Evolutionary conservation across 257 asterid genomes (phyloP), one percentile per base, ranked within the genome.

Genomic region (Nicotiana attenuata): DNA sequence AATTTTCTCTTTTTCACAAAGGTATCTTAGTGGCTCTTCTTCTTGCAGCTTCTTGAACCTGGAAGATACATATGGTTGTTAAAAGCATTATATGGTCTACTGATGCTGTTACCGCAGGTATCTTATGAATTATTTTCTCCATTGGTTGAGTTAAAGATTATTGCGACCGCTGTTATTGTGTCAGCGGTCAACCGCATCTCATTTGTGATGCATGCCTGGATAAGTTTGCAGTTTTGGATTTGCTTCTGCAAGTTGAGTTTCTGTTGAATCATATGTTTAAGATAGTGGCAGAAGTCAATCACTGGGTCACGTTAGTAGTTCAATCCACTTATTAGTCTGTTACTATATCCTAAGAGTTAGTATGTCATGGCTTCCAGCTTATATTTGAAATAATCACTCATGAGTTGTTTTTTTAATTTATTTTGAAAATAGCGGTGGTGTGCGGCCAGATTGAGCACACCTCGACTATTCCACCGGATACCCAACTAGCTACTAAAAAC

Each of bases 21-120:
- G 50, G 55, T 77, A 57, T 38, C 17, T 66, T 83, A 26, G 78
- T 85, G 24, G 47, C 45, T 89, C 77, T 71, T 82, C 78, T 81
- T 82, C 19, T 85, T 87, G 90, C 93, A 96, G 99, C 98, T 96
- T 88, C 99, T 96, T 73, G 99, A 96, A 88, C 99, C 99, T 52
- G 97, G 95, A 87, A 94, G 97, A 87, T 95, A 92, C 45, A 89
- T 87, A 50, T 94, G 98, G 98, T 88, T 97, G 91, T 87, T 93
- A 91, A 93, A 97, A 91, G 97, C 97, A 77, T 81, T 97, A 84
- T 94, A 97, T 87, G 99, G 99, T 81, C 97, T 97, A 84, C 89
- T 94, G 76, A 94, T 97, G 99, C 85, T 97, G 77, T 97, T 97
- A 87, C 99, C 99, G 33, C 99, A 97, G 99, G 99, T 96, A 84